These are phyloP conservation scores for Solanum sparsipilum DNA, from an alignment of 257 asterid species.

Conservation along the genomic window DNA sequence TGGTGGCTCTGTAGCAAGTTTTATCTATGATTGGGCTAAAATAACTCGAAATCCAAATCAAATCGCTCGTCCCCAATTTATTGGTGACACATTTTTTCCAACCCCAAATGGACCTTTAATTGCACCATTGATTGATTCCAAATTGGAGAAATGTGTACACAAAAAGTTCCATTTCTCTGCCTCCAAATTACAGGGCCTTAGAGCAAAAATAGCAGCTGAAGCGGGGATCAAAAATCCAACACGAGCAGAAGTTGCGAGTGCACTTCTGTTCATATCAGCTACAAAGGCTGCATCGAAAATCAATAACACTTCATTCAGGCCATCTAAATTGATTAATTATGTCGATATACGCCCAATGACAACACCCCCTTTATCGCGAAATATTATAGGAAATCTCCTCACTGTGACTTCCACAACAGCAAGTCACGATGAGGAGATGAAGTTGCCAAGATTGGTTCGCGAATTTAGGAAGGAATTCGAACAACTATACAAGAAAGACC, in stretches of 20 bases:
- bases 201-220: not conserved
- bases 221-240: not conserved
- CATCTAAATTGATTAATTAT: not conserved
- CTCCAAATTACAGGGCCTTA: not conserved
- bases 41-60: not conserved
- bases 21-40: conserved; percentile 6
- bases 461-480: not conserved
- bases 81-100: not conserved
- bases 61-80: not conserved
- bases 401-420: not conserved
- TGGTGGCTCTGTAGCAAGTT: not conserved
- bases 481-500: not conserved
- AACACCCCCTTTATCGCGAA: not conserved
- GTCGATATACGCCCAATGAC: not conserved
- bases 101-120: not conserved
- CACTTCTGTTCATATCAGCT: not conserved
- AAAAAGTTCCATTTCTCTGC: not conserved
- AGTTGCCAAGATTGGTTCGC: not conserved
- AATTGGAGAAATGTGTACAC: not conserved
- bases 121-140: not conserved
- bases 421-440: not conserved
- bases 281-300: not conserved
- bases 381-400: not conserved
- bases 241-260: not conserved
- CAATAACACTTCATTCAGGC: not conserved